phyloP scores from a whole-genome alignment of 306 rosid species.

The Rosa rugosa region DNA sequence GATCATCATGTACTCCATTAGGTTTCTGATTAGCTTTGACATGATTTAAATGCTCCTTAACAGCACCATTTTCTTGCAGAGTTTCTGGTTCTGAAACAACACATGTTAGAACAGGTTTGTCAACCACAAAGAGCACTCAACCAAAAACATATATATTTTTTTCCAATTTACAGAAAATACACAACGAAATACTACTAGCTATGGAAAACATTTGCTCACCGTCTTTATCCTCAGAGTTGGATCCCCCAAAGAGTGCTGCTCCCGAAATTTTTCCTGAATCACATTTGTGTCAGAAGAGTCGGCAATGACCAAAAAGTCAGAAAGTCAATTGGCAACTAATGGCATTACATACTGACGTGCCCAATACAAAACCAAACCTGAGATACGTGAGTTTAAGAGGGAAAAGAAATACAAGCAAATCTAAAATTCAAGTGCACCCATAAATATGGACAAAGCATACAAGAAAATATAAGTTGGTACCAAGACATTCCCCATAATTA shows the following conservation, averaged over 20 bases:
- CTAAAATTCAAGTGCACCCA: background rate
- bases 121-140: background rate
- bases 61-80: constrained; percentile 48
- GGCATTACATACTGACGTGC: background rate
- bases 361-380: background rate
- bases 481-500: background rate
- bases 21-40: constrained; percentile 42
- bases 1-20: constrained; percentile 66
- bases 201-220: background rate
- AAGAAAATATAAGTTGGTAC: constrained; percentile 7
- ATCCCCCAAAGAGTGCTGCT: constrained; percentile 40
- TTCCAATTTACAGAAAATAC: background rate
- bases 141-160: background rate
- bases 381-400: background rate
- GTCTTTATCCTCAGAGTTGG: constrained; percentile 34
- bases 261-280: constrained; percentile 39
- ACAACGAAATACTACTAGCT: background rate
- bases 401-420: background rate
- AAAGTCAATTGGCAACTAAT: background rate
- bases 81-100: constrained; percentile 46
- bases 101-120: constrained; percentile 15
- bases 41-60: constrained; percentile 48
- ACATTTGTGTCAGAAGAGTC: constrained; percentile 18
- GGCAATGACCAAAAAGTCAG: background rate
- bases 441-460: background rate